A percentile compares a stretch with the other conserved stretches of the same genome.
Conservation (phyloP, 2,329 filamentous ascomycete species). For the Aspergillus melleus region DNA sequence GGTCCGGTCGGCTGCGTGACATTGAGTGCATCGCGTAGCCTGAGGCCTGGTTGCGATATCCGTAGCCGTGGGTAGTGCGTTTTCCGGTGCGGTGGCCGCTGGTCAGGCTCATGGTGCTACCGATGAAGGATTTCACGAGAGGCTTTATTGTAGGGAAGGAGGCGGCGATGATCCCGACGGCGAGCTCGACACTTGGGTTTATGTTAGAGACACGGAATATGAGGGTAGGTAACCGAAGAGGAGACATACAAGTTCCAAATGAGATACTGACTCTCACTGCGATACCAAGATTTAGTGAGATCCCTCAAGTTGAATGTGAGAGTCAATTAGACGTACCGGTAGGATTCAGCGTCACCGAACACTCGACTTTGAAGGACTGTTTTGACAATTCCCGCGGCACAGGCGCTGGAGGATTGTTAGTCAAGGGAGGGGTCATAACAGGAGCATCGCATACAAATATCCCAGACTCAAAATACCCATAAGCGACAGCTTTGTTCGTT, state of each 20-base stretch:
- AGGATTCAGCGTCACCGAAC: neutral
- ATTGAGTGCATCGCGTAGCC: conserved; percentile 1
- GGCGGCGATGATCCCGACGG: conserved; percentile 43
- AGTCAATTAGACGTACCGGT: neutral
- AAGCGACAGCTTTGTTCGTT: conserved; percentile 41
- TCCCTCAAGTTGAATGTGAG: neutral
- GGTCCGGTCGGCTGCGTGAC: neutral
- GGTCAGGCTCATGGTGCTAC: conserved; percentile 12
- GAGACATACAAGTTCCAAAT: neutral
- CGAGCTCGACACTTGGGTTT: conserved; percentile 41
- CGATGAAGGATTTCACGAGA: conserved; percentile 27
- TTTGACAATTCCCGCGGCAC: neutral
- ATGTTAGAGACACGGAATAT: neutral
- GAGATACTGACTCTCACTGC: neutral
- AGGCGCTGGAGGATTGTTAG: neutral
- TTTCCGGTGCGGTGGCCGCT: conserved; percentile 8
- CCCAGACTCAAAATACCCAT: conserved; percentile 46
- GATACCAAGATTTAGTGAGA: neutral
- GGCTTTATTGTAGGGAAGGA: conserved; percentile 44
- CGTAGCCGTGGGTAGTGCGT: neutral
- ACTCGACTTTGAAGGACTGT: neutral
- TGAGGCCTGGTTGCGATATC: conserved; percentile 2
- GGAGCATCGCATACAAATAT: conserved; percentile 22
- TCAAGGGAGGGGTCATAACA: neutral
- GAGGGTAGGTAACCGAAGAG: no score